Conservation (phyloP, 257 asterid species). For the Parsonsia alboflavescens region DNA sequence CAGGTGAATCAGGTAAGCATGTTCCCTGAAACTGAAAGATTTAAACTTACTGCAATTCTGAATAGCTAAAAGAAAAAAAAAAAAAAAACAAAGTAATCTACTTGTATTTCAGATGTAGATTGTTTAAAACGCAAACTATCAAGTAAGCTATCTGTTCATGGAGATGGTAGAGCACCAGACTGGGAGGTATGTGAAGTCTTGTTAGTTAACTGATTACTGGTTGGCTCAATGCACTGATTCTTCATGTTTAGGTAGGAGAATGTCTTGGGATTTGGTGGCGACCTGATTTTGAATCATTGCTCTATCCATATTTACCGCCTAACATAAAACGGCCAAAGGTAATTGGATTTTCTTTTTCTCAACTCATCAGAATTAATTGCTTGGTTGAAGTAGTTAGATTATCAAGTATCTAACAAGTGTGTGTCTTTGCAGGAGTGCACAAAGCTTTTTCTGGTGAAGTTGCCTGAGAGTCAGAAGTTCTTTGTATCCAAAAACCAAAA, state of each 20-base stretch:
- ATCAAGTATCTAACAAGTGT: background rate
- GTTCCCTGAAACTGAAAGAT: too few species aligned
- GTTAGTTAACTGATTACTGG: background rate
- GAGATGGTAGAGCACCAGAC: constrained; percentile 43
- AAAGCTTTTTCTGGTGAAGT: constrained; percentile 74
- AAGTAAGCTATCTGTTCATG: constrained; percentile 58
- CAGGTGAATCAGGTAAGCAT: constrained; percentile 86
- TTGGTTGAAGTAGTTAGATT: background rate
- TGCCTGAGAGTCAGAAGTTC: constrained; percentile 70
- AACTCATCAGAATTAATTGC: background rate
- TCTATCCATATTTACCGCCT: constrained; percentile 62
- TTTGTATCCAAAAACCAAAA: constrained; percentile 61
- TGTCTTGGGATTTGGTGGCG: constrained; percentile 96
- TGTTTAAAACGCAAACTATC: constrained; percentile 85
- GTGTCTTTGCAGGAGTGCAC: constrained; percentile 69
- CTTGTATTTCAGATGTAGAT: constrained; percentile 44
- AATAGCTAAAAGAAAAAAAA: background rate
- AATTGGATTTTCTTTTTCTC: background rate
- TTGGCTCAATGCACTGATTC: constrained; percentile 10
- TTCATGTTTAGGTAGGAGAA: constrained; percentile 61
- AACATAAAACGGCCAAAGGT: constrained; percentile 68
- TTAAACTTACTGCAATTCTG: background rate
- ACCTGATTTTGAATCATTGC: constrained; percentile 56
- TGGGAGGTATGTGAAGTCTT: constrained; percentile 57
- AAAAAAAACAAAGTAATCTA: background rate